Evolutionary conservation across 495 filamentous ascomycete species (phyloP).

Genomic region (Neurospora sp.): DNA sequence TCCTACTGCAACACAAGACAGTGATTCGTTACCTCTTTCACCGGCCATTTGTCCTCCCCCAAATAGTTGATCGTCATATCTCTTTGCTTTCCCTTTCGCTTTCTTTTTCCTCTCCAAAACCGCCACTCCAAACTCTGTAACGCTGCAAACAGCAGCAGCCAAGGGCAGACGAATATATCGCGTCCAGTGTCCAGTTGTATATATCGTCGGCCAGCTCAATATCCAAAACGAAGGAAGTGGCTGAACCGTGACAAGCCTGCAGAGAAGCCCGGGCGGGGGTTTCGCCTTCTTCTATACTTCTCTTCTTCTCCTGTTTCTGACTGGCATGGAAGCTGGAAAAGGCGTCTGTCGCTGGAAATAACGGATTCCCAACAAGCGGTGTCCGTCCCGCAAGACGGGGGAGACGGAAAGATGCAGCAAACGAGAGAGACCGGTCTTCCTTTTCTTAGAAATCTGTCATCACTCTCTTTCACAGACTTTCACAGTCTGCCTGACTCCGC

Average conservation of each 20-base stretch:
- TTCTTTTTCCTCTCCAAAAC: too few relatives aligned
- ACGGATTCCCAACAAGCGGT: background rate
- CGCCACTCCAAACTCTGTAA: too few relatives aligned
- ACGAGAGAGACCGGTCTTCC: background rate
- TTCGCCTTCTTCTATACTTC: background rate
- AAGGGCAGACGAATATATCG: background rate
- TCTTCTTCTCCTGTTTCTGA: background rate
- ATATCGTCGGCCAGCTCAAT: background rate
- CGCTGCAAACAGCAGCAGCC: background rate
- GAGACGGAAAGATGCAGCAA: background rate
- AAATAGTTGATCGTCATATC: constrained; percentile 3
- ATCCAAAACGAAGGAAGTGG: background rate
- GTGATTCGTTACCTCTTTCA: constrained; percentile 44
- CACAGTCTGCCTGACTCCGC: background rate
- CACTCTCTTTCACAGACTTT: too few relatives aligned
- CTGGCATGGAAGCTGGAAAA: background rate
- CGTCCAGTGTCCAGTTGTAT: background rate
- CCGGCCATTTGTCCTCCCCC: constrained; percentile 37
- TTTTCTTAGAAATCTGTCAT: background rate
- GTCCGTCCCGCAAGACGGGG: background rate
- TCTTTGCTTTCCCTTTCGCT: constrained; percentile 34
- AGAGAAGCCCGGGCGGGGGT: background rate
- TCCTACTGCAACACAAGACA: too few relatives aligned
- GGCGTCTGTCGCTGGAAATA: background rate
- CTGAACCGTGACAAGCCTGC: background rate